Evolutionary conservation across 805 yeast species (phyloP).

Genomic region (Saccharomycodes ludwigii): DNA sequence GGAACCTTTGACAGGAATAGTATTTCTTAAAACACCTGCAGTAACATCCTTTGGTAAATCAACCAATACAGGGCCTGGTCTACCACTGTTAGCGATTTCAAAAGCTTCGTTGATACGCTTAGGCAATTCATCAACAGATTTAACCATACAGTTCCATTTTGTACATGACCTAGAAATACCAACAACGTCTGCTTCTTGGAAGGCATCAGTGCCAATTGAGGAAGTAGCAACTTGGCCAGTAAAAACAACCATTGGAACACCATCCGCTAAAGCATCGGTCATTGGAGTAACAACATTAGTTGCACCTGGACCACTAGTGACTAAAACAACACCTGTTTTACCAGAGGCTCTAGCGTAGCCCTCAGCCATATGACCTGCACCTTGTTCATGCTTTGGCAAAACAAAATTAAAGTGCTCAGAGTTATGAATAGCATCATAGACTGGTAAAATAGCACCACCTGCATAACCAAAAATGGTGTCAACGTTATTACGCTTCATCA

Average conservation of each 20-base stretch:
- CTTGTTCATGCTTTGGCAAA: constrained; percentile 95
- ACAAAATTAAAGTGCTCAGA: constrained; percentile 82
- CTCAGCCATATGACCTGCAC: constrained; percentile 99
- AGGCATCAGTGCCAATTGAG: constrained; percentile 96
- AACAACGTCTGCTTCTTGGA: constrained; percentile 97
- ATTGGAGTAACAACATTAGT: constrained; percentile 97
- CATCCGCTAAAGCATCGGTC: constrained; percentile 96
- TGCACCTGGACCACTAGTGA: constrained; percentile 99
- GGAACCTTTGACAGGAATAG: constrained; percentile 73
- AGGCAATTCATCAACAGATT: constrained; percentile 86
- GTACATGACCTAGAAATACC: constrained; percentile 97
- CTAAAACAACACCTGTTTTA: constrained; percentile 94
- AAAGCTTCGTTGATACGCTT: constrained; percentile 94
- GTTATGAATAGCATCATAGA: constrained; percentile 91
- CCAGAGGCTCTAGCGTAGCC: constrained; percentile 95
- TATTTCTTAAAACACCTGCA: constrained; percentile 72
- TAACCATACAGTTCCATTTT: constrained; percentile 99
- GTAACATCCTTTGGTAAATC: constrained; percentile 98
- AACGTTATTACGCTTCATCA: constrained; percentile 94
- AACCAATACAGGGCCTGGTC: constrained; percentile 97
- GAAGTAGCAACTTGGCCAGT: constrained; percentile 95
- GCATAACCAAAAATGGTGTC: constrained; percentile 97
- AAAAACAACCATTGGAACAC: constrained; percentile 93
- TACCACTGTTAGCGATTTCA: constrained; percentile 88
- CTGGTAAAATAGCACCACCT: constrained; percentile 98